phyloP scores from a whole-genome alignment of 768 basidiomycete species.

The Podaxis carcinomalis region DNA sequence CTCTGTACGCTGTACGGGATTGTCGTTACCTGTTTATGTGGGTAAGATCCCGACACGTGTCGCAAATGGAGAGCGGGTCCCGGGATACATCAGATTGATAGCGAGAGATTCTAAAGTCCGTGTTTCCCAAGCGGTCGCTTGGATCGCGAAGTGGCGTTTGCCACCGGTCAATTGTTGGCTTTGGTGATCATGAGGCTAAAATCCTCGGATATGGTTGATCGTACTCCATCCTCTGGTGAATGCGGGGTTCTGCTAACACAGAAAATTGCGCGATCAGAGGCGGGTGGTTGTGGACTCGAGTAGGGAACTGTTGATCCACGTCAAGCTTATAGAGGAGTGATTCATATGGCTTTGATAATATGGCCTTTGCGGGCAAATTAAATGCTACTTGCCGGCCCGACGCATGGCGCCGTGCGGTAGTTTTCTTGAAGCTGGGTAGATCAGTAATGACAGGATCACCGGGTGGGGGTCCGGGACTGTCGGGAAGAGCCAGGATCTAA shows the following conservation, averaged over 20 bases:
- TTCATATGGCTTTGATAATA: background rate
- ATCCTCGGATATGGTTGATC: background rate
- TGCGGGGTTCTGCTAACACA: background rate
- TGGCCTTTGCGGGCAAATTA: background rate
- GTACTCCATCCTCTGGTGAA: background rate
- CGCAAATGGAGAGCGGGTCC: background rate
- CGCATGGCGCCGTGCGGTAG: background rate
- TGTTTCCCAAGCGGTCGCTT: background rate
- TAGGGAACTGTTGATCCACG: conserved; percentile 6
- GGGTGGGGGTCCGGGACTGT: too few relatives aligned
- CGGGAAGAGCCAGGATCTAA: too few relatives aligned
- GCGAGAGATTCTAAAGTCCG: background rate
- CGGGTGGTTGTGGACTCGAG: conserved; percentile 6
- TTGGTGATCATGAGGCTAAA: background rate
- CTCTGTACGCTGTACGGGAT: background rate
- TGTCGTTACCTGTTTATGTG: background rate
- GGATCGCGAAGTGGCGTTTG: background rate
- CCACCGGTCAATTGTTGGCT: background rate
- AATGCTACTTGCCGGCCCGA: background rate
- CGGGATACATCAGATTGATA: background rate
- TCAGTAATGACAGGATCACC: background rate
- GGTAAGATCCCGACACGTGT: background rate
- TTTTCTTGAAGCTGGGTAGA: background rate
- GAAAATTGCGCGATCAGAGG: background rate
- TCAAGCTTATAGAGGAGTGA: background rate